A percentile compares a stretch with the other conserved stretches of the same genome.
Evolutionary conservation across 2,329 filamentous ascomycete species (phyloP).

Genomic region (Zasmidium cellare): DNA sequence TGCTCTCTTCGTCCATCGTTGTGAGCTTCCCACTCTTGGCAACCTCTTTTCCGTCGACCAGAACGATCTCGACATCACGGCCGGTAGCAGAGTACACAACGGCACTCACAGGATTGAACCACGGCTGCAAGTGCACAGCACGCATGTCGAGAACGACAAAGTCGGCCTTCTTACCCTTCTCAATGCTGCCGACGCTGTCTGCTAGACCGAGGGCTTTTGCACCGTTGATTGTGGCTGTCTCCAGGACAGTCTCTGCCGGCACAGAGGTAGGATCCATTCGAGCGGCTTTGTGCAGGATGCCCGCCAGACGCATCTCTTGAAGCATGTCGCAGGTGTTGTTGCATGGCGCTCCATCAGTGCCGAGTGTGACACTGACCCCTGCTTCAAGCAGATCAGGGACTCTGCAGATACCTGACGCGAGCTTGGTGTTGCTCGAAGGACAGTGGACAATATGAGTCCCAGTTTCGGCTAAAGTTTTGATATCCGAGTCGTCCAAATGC

Average conservation of each 20-base stretch:
- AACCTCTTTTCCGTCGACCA: slow-evolving; percentile 42
- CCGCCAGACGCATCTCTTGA: slow-evolving; percentile 55
- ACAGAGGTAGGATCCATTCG: slow-evolving; percentile 45
- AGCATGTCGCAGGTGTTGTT: slow-evolving; percentile 55
- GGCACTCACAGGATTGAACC: slow-evolving; percentile 40
- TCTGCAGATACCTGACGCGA: slow-evolving; percentile 52
- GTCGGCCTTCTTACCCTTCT: slow-evolving; percentile 48
- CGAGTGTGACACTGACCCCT: slow-evolving; percentile 50
- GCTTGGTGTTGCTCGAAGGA: slow-evolving; percentile 54
- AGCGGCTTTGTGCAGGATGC: slow-evolving; percentile 50
- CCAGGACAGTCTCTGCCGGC: slow-evolving; percentile 48
- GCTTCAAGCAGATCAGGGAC: slow-evolving; percentile 47
- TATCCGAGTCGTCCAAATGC: slow-evolving; percentile 48
- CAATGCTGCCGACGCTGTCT: slow-evolving; percentile 41
- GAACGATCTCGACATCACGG: slow-evolving; percentile 45
- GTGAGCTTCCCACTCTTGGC: slow-evolving; percentile 32
- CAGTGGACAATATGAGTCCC: slow-evolving; percentile 53
- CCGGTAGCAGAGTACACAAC: slow-evolving; percentile 48
- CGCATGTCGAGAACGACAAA: slow-evolving; percentile 38
- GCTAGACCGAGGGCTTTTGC: slow-evolving; percentile 48
- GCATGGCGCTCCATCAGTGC: slow-evolving; percentile 56
- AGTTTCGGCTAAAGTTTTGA: slow-evolving; percentile 41
- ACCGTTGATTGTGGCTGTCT: slow-evolving; percentile 55
- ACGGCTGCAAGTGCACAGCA: slow-evolving; percentile 14
- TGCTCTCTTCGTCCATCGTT: slow-evolving; percentile 43